phyloP scores from a whole-genome alignment of 73 alveolate species.

The Paramecium caudatum region DNA sequence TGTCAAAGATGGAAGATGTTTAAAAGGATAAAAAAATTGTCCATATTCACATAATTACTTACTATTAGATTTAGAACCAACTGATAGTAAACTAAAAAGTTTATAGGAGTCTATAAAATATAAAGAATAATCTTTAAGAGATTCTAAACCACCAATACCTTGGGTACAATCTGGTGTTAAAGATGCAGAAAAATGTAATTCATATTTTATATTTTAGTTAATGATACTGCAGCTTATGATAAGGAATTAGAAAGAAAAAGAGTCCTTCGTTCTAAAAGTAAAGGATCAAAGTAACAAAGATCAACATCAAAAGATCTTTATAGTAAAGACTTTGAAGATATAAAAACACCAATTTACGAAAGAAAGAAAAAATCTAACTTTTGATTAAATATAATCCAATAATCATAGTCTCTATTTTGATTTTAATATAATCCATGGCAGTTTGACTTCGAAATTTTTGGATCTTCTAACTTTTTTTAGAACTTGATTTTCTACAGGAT shows the following conservation, averaged over 20 bases:
- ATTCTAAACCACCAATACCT: slow-evolving; percentile 59
- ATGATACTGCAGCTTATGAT: slow-evolving; percentile 50
- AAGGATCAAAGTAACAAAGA: slow-evolving; percentile 1
- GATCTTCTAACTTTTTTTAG: too few relatives aligned
- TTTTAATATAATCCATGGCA: neutral
- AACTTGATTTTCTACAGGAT: too few relatives aligned
- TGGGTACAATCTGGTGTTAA: slow-evolving; percentile 35
- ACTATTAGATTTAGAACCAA: slow-evolving; percentile 78
- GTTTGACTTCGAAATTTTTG: neutral
- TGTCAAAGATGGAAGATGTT: slow-evolving; percentile 73
- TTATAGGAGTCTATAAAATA: slow-evolving; percentile 65
- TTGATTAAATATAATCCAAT: neutral
- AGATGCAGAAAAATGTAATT: slow-evolving; percentile 64
- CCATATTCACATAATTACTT: slow-evolving; percentile 79
- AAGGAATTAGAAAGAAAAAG: slow-evolving; percentile 33
- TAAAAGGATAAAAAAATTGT: slow-evolving; percentile 73
- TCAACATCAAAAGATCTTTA: slow-evolving; percentile 14
- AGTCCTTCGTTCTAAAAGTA: slow-evolving; percentile 9
- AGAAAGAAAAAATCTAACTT: neutral
- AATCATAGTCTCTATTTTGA: neutral
- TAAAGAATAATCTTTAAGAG: neutral
- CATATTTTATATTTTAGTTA: neutral
- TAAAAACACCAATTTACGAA: slow-evolving; percentile 44
- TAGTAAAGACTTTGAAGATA: slow-evolving; percentile 35
- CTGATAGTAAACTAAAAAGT: slow-evolving; percentile 80